Conservation (phyloP, 805 yeast genomes). For the Barnettozyma salicaria region DNA sequence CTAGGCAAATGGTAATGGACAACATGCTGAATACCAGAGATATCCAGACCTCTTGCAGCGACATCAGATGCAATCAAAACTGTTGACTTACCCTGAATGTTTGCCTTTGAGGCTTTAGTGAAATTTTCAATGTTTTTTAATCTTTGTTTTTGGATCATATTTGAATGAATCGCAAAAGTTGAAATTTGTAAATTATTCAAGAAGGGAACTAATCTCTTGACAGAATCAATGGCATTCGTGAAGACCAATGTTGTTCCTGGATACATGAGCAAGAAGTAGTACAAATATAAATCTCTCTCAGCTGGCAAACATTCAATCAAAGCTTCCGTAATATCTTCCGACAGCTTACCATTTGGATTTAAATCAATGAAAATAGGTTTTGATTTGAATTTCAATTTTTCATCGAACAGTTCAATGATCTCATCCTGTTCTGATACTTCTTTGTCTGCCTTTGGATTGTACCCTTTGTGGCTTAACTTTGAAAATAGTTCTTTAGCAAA, state of each 20-base stretch:
- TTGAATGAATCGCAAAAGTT: constrained; percentile 77
- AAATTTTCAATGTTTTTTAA: constrained; percentile 80
- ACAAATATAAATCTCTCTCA: constrained; percentile 85
- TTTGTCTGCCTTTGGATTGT: constrained; percentile 25
- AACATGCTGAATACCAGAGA: constrained; percentile 85
- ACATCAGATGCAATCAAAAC: constrained; percentile 93
- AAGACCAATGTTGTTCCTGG: constrained; percentile 89
- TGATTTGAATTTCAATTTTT: constrained; percentile 66
- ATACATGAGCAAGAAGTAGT: constrained; percentile 79
- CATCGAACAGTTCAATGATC: constrained; percentile 57
- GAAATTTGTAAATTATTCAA: constrained; percentile 64
- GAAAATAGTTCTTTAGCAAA: constrained; percentile 78
- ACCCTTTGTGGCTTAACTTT: constrained; percentile 48
- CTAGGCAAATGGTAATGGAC: constrained; percentile 94
- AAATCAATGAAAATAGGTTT: constrained; percentile 74
- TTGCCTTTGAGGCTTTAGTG: constrained; percentile 40
- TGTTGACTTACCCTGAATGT: constrained; percentile 39
- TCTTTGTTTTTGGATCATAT: constrained; percentile 93
- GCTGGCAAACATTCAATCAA: constrained; percentile 85
- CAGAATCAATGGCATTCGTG: constrained; percentile 93
- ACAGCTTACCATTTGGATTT: constrained; percentile 77
- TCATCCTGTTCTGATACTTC: constrained; percentile 42
- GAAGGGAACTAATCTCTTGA: constrained; percentile 75
- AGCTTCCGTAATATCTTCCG: constrained; percentile 73
- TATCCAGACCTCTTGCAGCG: constrained; percentile 97